Evolutionary conservation across 1,284 basidiomycete species (phyloP).

Genomic region (Rhizopogon hawkerae): DNA sequence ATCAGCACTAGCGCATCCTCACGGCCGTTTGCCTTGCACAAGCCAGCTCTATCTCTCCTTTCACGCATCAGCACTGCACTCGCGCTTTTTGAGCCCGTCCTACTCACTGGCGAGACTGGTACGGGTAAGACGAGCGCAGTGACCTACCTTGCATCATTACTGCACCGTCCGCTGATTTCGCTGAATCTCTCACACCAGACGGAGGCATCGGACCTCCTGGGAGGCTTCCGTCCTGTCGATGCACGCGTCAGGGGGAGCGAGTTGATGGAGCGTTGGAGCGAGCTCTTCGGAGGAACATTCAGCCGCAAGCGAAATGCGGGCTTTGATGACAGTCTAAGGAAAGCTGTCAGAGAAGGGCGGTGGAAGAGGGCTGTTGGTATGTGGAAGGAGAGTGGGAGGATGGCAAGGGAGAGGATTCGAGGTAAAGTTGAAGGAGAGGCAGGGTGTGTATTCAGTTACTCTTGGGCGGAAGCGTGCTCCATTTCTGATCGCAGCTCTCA

Average conservation of each 20-base stretch:
- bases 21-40: constrained; percentile 84
- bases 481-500: constrained; percentile 8
- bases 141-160: constrained; percentile 78
- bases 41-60: constrained; percentile 74
- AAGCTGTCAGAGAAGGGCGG: constrained; percentile 73
- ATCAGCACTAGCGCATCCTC: constrained; percentile 28
- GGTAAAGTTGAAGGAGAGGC: constrained; percentile 34
- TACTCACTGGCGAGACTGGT: constrained; percentile 96
- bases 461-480: neutral
- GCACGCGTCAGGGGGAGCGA: constrained; percentile 69
- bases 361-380: constrained; percentile 82
- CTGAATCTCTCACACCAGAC: constrained; percentile 97
- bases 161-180: constrained; percentile 74
- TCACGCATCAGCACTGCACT: constrained; percentile 77
- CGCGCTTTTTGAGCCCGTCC: constrained; percentile 72
- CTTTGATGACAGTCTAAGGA: constrained; percentile 79
- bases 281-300: constrained; percentile 84
- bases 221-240: constrained; percentile 94
- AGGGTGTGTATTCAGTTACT: constrained; percentile 30
- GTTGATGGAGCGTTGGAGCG: constrained; percentile 73
- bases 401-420: constrained; percentile 60
- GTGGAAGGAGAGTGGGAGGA: constrained; percentile 73
- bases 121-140: constrained; percentile 97
- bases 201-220: constrained; percentile 89
- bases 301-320: constrained; percentile 85